Evolutionary conservation across 495 filamentous ascomycete genomes (phyloP), one percentile per base, ranked within the genome.

Genomic region (Thermothielavioides terrestris): DNA sequence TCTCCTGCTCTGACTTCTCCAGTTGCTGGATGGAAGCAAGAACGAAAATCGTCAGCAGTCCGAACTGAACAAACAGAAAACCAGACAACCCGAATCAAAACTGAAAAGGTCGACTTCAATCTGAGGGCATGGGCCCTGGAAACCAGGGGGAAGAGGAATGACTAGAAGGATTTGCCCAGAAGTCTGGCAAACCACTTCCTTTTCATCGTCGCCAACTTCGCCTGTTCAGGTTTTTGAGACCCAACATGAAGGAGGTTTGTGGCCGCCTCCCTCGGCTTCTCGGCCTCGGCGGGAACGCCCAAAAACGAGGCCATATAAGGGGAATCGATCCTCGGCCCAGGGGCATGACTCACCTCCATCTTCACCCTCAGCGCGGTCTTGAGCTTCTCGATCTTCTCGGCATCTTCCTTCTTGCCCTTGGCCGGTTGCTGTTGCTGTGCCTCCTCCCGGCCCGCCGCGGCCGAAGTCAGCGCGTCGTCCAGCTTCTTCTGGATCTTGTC

Each of bases 401-500:
- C 64, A 46, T 73, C 69, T 51, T 74, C 71, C 52, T 75, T 74
- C 52, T 48, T 68, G 38, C 63, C 58, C 50, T 71, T 74, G 22
- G 53, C 39, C 7, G 51, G 39, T 14, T 45, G 50, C 9, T 50
- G 10, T 34, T 14, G 11, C 31, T 14, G 10, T 34, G 20, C 26
- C 27, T 48, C 28, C 26, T 40, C 42, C 44, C 47, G 44, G 20
- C 21, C 25, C n/a, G 53, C 10, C 42, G 41, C 17, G 21, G 46
- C 46, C 6, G 44, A 43, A 17, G 57, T 55, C 14, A 60, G 35
- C 8, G 58, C 55, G 17, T 68, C 65, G 41, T 76, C 72, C 48
- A 77, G 66, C 32, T 77, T 69, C 50, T 76, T 72, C 34, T 69
- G 68, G 22, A 78, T 67, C 52, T 72, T 74, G 50, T 78, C 74